These are phyloP conservation scores for Xylaria polymorpha DNA, from an alignment of 2,329 filamentous ascomycete genomes.

Conservation along the genomic window DNA sequence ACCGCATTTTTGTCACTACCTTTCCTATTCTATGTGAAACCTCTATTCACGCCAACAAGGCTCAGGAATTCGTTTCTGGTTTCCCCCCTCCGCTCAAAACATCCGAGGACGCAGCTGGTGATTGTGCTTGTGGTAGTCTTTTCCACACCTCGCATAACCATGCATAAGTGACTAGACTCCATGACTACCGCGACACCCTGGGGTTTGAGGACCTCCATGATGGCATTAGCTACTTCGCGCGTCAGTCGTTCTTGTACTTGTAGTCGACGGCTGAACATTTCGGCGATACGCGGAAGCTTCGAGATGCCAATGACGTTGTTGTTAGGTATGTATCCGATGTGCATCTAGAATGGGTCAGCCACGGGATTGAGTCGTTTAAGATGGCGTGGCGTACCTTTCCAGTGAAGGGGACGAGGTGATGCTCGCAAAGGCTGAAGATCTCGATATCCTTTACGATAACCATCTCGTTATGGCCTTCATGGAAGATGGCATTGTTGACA, in stretches of 20 bases:
- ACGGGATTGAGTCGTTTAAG: background rate
- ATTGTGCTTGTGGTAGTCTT: slow-evolving; percentile 89
- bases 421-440: slow-evolving; percentile 93
- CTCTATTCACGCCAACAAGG: slow-evolving; percentile 72
- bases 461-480: slow-evolving; percentile 96
- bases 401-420: slow-evolving; percentile 95
- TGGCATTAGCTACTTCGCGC: slow-evolving; percentile 92
- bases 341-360: slow-evolving; percentile 73
- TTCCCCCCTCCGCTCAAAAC: slow-evolving; percentile 92
- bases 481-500: slow-evolving; percentile 93
- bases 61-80: slow-evolving; percentile 96
- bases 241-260: slow-evolving; percentile 98
- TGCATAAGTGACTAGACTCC: slow-evolving; percentile 96
- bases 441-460: slow-evolving; percentile 99
- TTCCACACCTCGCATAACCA: slow-evolving; percentile 98
- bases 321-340: slow-evolving; percentile 96
- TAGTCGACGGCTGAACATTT: slow-evolving; percentile 93
- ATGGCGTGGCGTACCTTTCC: slow-evolving; percentile 76
- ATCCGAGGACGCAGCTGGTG: slow-evolving; percentile 97
- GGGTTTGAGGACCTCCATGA: slow-evolving; percentile 92
- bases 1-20: background rate
- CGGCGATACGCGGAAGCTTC: slow-evolving; percentile 93
- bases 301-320: slow-evolving; percentile 91
- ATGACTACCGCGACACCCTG: slow-evolving; percentile 97
- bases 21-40: slow-evolving; percentile 36